Conservation (phyloP, 768 basidiomycete species). For the Podaxis sp. region DNA sequence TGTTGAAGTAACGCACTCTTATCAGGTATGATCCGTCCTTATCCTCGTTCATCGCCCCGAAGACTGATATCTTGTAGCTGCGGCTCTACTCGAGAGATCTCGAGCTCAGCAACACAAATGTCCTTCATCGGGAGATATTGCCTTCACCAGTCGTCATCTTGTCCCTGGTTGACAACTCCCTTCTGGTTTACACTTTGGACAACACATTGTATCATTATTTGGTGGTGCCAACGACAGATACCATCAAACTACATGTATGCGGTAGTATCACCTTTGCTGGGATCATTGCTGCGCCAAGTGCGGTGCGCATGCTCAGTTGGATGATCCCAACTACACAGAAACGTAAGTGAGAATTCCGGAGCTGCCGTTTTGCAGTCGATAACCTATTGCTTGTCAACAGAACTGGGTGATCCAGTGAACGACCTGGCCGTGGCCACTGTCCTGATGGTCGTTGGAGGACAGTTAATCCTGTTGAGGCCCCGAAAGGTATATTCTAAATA, state of each 20-base stretch:
- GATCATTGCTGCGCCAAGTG: constrained; percentile 78
- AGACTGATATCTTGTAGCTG: constrained; percentile 49
- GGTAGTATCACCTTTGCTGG: constrained; percentile 95
- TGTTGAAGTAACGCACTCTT: constrained; percentile 76
- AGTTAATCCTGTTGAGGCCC: constrained; percentile 85
- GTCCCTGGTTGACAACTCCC: constrained; percentile 91
- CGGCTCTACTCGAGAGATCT: constrained; percentile 93
- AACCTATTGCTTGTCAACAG: constrained; percentile 39
- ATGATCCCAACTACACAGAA: constrained; percentile 94
- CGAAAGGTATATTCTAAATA: constrained; percentile 58
- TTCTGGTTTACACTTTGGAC: constrained; percentile 92
- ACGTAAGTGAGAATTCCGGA: constrained; percentile 49
- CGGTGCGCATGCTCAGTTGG: constrained; percentile 94
- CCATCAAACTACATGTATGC: constrained; percentile 85
- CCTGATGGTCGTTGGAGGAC: constrained; percentile 92
- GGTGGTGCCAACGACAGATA: constrained; percentile 79
- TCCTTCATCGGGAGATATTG: constrained; percentile 79
- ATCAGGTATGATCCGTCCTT: constrained; percentile 53
- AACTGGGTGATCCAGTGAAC: constrained; percentile 90
- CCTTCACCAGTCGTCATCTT: constrained; percentile 80
- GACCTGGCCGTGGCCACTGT: constrained; percentile 94
- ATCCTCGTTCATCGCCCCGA: constrained; percentile 4
- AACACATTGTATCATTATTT: constrained; percentile 93
- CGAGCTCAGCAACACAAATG: constrained; percentile 79
- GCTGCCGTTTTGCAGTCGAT: constrained; percentile 5